Evolutionary conservation across 768 basidiomycete genomes (phyloP).

Genomic region (Trametes villosa): DNA sequence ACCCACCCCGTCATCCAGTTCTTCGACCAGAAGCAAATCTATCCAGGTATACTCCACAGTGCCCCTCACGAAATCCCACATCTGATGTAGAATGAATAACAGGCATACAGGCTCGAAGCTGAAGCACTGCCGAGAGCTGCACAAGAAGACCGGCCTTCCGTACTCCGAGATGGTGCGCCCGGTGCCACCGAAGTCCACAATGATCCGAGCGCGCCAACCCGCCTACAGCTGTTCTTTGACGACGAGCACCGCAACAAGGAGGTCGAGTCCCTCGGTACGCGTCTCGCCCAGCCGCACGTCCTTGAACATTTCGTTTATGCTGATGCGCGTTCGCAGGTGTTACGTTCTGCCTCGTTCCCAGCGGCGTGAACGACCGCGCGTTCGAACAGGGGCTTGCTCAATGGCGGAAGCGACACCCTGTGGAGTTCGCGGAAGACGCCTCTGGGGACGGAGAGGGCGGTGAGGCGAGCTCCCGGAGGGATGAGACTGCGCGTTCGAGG

Average conservation of each 20-base stretch:
- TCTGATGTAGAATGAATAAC: too few species aligned
- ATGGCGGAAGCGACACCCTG: slow-evolving; percentile 63
- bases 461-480: too few species aligned
- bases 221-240: slow-evolving; percentile 61
- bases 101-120: slow-evolving; percentile 70
- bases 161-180: slow-evolving; percentile 54
- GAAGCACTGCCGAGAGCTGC: slow-evolving; percentile 74
- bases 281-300: neutral
- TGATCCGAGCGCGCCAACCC: too few species aligned
- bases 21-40: slow-evolving; percentile 77
- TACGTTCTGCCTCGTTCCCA: slow-evolving; percentile 73
- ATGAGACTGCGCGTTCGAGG: too few species aligned
- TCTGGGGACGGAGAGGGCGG: slow-evolving; percentile 3
- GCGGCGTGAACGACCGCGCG: slow-evolving; percentile 60
- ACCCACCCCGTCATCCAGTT: slow-evolving; percentile 57
- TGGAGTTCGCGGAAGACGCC: slow-evolving; percentile 29
- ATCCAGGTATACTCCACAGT: slow-evolving; percentile 52
- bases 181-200: neutral
- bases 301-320: neutral
- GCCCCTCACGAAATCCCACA: neutral
- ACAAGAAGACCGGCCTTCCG: slow-evolving; percentile 54
- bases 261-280: slow-evolving; percentile 44
- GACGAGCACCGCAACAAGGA: slow-evolving; percentile 51
- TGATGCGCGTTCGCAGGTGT: slow-evolving; percentile 57
- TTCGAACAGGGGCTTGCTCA: slow-evolving; percentile 73